Percentiles rank a stretch among this genome's conserved stretches.
phyloP scores from a whole-genome alignment of 495 filamentous ascomycete species.

The Pyronema omphalodes region DNA sequence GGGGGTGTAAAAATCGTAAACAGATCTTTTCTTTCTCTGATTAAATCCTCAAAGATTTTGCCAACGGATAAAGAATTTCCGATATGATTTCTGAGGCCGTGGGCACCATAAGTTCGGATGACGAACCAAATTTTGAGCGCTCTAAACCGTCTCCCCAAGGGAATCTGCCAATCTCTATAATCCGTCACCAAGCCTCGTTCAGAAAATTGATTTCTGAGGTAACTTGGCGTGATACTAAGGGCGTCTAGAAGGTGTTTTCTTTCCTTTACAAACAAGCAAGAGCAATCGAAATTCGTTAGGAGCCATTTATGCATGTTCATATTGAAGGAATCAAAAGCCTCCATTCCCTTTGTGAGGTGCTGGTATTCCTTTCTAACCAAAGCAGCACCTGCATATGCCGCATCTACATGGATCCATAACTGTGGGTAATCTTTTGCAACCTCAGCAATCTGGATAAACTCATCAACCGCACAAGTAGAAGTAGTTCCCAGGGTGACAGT shows the following conservation, averaged over 20 bases:
- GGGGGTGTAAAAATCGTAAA: conserved; percentile 63
- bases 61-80: conserved; percentile 47
- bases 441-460: conserved; percentile 49
- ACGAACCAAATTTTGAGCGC: conserved; percentile 96
- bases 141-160: conserved; percentile 80
- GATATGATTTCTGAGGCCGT: conserved; percentile 58
- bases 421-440: conserved; percentile 43
- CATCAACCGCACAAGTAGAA: conserved; percentile 70
- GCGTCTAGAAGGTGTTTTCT: conserved; percentile 57
- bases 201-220: conserved; percentile 61
- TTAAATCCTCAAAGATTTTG: conserved; percentile 43
- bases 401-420: conserved; percentile 93
- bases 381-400: conserved; percentile 78
- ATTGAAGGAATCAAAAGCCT: conserved; percentile 67
- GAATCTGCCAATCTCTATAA: conserved; percentile 97
- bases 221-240: conserved; percentile 65
- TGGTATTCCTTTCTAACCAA: conserved; percentile 68
- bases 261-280: conserved; percentile 58
- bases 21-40: conserved; percentile 45
- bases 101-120: conserved; percentile 64
- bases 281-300: conserved; percentile 85
- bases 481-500: conserved; percentile 80
- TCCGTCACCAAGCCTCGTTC: conserved; percentile 79
- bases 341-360: conserved; percentile 43
- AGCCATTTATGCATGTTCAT: conserved; percentile 99